Evolutionary conservation across 768 basidiomycete species (phyloP).

Genomic region (Infundibulicybe gibba): DNA sequence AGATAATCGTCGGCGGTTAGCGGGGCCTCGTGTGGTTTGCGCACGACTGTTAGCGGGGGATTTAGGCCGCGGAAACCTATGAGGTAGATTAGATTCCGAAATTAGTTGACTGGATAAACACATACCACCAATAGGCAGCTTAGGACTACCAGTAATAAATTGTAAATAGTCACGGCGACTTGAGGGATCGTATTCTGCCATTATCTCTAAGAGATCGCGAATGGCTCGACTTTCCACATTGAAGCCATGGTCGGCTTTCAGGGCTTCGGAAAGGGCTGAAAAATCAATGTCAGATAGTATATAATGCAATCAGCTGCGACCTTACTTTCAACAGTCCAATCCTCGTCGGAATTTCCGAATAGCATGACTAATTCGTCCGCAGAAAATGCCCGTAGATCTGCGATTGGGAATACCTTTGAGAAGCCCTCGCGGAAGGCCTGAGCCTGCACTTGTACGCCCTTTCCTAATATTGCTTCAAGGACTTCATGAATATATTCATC

Average conservation of each 20-base stretch:
- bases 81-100: neutral
- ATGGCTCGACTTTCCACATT: constrained; percentile 93
- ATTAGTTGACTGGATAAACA: constrained; percentile 6
- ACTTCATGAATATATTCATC: constrained; percentile 88
- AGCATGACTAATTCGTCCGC: constrained; percentile 94
- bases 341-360: constrained; percentile 96
- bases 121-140: constrained; percentile 91
- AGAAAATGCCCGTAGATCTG: constrained; percentile 88
- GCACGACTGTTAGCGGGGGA: constrained; percentile 92
- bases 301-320: neutral
- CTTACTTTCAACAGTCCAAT: constrained; percentile 92
- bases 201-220: constrained; percentile 79
- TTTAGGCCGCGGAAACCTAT: constrained; percentile 92
- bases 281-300: constrained; percentile 8
- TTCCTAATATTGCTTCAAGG: constrained; percentile 82
- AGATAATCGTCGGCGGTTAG: constrained; percentile 91
- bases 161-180: constrained; percentile 87
- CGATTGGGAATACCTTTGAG: constrained; percentile 93
- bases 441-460: constrained; percentile 74
- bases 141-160: constrained; percentile 97
- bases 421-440: constrained; percentile 94
- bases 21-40: constrained; percentile 93
- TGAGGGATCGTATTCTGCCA: constrained; percentile 72
- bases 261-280: constrained; percentile 78
- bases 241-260: constrained; percentile 99